Evolutionary conservation across 2,329 filamentous ascomycete genomes (phyloP).

Genomic region (Incumbomyces delicatus): DNA sequence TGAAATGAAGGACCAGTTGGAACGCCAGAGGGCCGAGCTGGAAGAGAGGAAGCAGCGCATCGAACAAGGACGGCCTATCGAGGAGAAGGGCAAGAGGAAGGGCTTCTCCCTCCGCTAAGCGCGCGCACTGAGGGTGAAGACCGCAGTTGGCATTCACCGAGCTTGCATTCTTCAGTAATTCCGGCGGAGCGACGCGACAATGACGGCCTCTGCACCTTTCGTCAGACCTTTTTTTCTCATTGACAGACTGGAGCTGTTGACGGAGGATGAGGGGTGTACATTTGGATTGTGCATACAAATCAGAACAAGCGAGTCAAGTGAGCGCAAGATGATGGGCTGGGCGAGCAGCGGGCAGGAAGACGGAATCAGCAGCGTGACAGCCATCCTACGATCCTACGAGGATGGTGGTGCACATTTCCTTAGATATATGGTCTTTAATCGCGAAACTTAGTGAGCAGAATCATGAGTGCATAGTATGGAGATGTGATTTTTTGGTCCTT

Average conservation of each 20-base stretch:
- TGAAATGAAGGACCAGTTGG: constrained; percentile 99
- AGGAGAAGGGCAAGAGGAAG: constrained; percentile 98
- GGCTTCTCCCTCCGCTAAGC: constrained; percentile 93
- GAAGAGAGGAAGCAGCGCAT: constrained; percentile 97
- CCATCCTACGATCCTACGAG: too few species aligned
- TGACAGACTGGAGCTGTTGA: constrained; percentile 21
- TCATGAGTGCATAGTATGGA: neutral
- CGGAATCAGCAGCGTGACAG: too few species aligned
- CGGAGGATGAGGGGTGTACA: constrained; percentile 17
- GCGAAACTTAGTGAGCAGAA: constrained; percentile 3
- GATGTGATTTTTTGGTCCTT: neutral
- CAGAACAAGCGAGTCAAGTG: constrained; percentile 6
- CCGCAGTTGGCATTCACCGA: constrained; percentile 17
- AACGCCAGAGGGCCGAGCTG: constrained; percentile 85
- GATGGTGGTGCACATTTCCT: constrained; percentile 17
- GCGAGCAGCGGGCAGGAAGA: neutral
- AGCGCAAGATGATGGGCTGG: neutral
- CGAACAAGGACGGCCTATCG: constrained; percentile 89
- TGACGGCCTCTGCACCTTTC: constrained; percentile 13
- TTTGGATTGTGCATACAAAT: constrained; percentile 20
- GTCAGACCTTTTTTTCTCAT: constrained; percentile 2
- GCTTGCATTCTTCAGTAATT: constrained; percentile 6
- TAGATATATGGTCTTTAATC: constrained; percentile 11
- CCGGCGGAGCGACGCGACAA: constrained; percentile 23
- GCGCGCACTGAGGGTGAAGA: constrained; percentile 10